Percentiles rank a stretch among this genome's conserved stretches.
Conservation (phyloP, 2,329 filamentous ascomycete species). For the Xylaria sp. region DNA sequence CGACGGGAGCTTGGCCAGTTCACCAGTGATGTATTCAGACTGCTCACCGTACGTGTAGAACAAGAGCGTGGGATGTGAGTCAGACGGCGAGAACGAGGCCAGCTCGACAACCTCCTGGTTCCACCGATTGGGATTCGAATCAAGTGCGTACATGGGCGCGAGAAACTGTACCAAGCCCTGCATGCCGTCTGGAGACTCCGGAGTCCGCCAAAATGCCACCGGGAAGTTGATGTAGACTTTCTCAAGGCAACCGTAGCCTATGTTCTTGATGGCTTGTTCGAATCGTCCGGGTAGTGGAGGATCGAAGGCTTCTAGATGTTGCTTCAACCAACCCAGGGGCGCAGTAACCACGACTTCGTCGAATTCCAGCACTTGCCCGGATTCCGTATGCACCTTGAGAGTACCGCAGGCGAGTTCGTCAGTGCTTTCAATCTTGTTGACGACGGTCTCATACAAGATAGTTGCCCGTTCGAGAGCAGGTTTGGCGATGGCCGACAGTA, state of each 20-base stretch:
- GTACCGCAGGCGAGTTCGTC: constrained; percentile 28
- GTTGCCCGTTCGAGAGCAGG: constrained; percentile 51
- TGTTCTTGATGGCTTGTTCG: constrained; percentile 55
- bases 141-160: constrained; percentile 58
- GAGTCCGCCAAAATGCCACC: constrained; percentile 63
- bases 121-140: constrained; percentile 61
- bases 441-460: constrained; percentile 47
- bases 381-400: constrained; percentile 42
- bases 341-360: constrained; percentile 65
- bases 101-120: constrained; percentile 74
- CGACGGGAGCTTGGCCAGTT: constrained; percentile 38
- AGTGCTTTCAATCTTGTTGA: constrained; percentile 39
- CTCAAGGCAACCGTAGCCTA: constrained; percentile 66
- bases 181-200: constrained; percentile 39
- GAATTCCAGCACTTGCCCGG: constrained; percentile 46
- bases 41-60: constrained; percentile 73
- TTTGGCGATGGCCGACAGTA: constrained; percentile 53
- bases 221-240: constrained; percentile 71
- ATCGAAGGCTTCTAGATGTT: constrained; percentile 52
- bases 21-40: constrained; percentile 48
- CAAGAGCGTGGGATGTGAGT: constrained; percentile 72
- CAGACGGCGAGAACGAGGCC: constrained; percentile 53
- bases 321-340: constrained; percentile 64
- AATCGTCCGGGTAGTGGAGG: constrained; percentile 54
- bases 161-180: constrained; percentile 74